Conservation (phyloP, 2,329 filamentous ascomycete species). For the Aspergillus texensis region DNA sequence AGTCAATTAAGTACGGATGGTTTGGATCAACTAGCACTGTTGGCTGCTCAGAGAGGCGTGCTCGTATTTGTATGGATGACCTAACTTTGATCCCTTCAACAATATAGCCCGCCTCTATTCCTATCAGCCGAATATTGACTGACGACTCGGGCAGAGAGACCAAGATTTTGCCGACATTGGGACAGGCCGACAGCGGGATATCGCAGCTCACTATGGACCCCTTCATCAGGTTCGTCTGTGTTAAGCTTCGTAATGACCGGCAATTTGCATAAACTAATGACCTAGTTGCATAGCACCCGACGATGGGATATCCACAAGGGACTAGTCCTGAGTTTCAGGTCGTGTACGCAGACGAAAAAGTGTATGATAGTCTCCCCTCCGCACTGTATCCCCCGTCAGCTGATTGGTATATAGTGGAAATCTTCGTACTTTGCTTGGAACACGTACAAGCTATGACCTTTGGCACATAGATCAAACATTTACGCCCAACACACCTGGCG, state of each 20-base stretch:
- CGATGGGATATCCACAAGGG: conserved; percentile 15
- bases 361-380: conserved; percentile 1
- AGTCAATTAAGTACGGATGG: conserved; percentile 10
- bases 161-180: conserved; percentile 17
- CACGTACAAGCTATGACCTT: conserved; percentile 14
- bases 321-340: conserved; percentile 14
- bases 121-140: neutral
- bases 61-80: conserved; percentile 13
- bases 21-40: conserved; percentile 11
- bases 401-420: conserved; percentile 4
- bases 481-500: conserved; percentile 14
- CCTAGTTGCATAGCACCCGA: conserved; percentile 8
- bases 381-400: neutral
- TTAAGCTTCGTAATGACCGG: neutral
- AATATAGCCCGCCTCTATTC: neutral
- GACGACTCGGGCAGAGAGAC: conserved; percentile 1
- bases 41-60: conserved; percentile 15
- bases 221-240: conserved; percentile 6
- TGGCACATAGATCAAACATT: conserved; percentile 16
- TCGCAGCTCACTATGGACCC: conserved; percentile 13
- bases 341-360: conserved; percentile 15
- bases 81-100: neutral
- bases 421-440: conserved; percentile 10
- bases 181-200: conserved; percentile 4
- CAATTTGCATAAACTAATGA: neutral